Percentiles rank a stretch among this genome's conserved stretches.
Evolutionary conservation across 164 flowering plant species (phyloP).

Genomic region (Macadamia tetraphylla): DNA sequence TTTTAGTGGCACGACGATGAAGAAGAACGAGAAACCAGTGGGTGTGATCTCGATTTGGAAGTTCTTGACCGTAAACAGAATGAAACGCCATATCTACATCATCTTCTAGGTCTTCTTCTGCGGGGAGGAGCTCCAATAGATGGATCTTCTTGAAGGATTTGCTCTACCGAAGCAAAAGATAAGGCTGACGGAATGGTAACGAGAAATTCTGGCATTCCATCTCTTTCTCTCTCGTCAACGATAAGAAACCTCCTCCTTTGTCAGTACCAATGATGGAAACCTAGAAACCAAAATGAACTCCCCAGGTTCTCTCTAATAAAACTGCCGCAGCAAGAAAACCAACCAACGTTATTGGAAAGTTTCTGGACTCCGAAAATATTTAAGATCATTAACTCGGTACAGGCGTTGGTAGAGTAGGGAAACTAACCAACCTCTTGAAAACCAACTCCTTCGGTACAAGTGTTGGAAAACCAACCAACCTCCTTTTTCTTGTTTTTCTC

Average conservation of each 20-base stretch:
- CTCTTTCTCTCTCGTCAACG: conserved; percentile 20
- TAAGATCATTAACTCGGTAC: too few species aligned
- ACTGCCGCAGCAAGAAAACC: conserved; percentile 10
- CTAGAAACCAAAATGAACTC: conserved; percentile 11
- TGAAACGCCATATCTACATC: conserved; percentile 28
- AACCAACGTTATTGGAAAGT: conserved; percentile 19
- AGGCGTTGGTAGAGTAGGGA: too few species aligned
- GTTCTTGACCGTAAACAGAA: conserved; percentile 7
- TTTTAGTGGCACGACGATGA: conserved; percentile 30
- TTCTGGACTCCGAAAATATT: too few species aligned
- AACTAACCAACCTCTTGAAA: too few species aligned
- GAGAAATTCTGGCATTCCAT: conserved; percentile 32
- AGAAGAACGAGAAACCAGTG: conserved; percentile 1
- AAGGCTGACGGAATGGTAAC: conserved; percentile 38
- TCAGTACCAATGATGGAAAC: not conserved
- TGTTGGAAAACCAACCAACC: too few species aligned
- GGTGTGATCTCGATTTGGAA: conserved; percentile 2
- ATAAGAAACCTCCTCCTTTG: conserved; percentile 7
- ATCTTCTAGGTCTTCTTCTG: conserved; percentile 36
- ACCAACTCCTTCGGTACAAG: too few species aligned
- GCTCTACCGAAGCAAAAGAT: conserved; percentile 45
- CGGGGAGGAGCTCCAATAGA: conserved; percentile 33
- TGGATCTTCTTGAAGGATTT: conserved; percentile 41
- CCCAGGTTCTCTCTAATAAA: conserved; percentile 5
- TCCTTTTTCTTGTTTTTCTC: too few species aligned